These are phyloP conservation scores for Saccharomyces hybrid DNA, from an alignment of 1,139 yeast species.

Conservation along the genomic window DNA sequence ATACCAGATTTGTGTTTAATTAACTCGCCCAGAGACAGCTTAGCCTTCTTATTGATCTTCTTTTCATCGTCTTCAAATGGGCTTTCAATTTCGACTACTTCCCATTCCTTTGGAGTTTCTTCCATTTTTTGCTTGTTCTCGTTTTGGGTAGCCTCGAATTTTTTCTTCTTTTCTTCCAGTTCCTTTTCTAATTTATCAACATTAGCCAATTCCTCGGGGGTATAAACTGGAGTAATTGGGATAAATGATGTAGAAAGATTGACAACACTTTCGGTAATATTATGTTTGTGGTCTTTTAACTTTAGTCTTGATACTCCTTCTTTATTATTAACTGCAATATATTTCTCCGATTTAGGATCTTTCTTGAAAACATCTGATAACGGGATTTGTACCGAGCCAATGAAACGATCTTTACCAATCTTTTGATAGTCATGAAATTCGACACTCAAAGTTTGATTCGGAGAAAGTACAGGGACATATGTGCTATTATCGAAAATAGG, in stretches of 20 bases:
- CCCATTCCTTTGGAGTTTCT: slow-evolving; percentile 53
- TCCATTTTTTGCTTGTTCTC: slow-evolving; percentile 43
- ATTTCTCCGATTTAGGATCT: slow-evolving; percentile 40
- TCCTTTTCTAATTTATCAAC: slow-evolving; percentile 38
- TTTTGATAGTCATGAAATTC: slow-evolving; percentile 61
- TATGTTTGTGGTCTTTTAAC: slow-evolving; percentile 39
- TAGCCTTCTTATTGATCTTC: slow-evolving; percentile 38
- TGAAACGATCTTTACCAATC: slow-evolving; percentile 52
- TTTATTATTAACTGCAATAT: slow-evolving; percentile 34
- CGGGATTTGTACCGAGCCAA: slow-evolving; percentile 52
- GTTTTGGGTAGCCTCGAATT: slow-evolving; percentile 39
- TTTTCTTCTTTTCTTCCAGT: slow-evolving; percentile 32
- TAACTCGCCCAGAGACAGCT: slow-evolving; percentile 46
- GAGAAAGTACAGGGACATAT: slow-evolving; percentile 56
- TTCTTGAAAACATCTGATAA: slow-evolving; percentile 45
- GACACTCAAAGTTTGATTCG: slow-evolving; percentile 50
- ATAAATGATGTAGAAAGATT: slow-evolving; percentile 54
- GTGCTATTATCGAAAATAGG: slow-evolving; percentile 55
- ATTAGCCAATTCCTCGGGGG: slow-evolving; percentile 46
- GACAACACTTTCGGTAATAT: slow-evolving; percentile 41
- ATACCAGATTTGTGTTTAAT: slow-evolving; percentile 55
- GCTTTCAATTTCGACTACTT: slow-evolving; percentile 51
- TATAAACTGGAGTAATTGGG: slow-evolving; percentile 56
- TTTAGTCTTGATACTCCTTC: slow-evolving; percentile 36
- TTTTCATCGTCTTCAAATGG: slow-evolving; percentile 35